A percentile compares a stretch with the other conserved stretches of the same genome.
Evolutionary conservation across 2,329 filamentous ascomycete species (phyloP).

Genomic region (Aureobasidium sp.): DNA sequence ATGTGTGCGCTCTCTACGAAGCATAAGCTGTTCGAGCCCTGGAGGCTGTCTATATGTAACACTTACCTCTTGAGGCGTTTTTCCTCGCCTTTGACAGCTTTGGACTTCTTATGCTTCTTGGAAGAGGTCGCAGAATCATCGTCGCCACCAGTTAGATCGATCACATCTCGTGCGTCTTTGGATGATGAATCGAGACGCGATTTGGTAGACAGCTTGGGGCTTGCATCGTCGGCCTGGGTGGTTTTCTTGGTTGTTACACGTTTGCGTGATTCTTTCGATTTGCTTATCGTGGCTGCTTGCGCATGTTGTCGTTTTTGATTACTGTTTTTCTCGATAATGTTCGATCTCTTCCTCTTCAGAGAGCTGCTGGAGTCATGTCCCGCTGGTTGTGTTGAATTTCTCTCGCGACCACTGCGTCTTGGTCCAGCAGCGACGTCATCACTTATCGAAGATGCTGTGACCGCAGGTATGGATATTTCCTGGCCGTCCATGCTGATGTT

Average conservation of each 20-base stretch:
- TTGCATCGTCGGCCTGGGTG: not conserved
- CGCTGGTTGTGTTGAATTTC: not conserved
- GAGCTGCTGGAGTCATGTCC: not conserved
- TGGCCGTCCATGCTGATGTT: not conserved
- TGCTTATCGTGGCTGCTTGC: not conserved
- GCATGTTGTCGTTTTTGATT: not conserved
- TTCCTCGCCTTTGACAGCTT: constrained; percentile 20
- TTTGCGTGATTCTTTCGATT: not conserved
- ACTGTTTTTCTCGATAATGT: not conserved
- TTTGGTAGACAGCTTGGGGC: not conserved
- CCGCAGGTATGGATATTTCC: too few relatives aligned
- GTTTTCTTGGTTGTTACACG: not conserved
- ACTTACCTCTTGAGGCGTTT: constrained; percentile 19
- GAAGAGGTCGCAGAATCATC: not conserved
- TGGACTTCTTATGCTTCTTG: constrained; percentile 17
- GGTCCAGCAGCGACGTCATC: not conserved
- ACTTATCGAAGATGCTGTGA: too few relatives aligned
- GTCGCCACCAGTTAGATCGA: constrained; percentile 14
- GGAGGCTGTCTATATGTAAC: not conserved
- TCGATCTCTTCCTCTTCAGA: not conserved
- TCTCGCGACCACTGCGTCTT: not conserved
- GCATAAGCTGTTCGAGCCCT: not conserved
- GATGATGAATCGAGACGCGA: not conserved
- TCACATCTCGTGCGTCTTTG: not conserved
- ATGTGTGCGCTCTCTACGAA: constrained; percentile 20